Percentiles rank a stretch among this genome's conserved stretches.
Evolutionary conservation across 1,284 basidiomycete species (phyloP).

Genomic region (Exsudoporus floridanus): DNA sequence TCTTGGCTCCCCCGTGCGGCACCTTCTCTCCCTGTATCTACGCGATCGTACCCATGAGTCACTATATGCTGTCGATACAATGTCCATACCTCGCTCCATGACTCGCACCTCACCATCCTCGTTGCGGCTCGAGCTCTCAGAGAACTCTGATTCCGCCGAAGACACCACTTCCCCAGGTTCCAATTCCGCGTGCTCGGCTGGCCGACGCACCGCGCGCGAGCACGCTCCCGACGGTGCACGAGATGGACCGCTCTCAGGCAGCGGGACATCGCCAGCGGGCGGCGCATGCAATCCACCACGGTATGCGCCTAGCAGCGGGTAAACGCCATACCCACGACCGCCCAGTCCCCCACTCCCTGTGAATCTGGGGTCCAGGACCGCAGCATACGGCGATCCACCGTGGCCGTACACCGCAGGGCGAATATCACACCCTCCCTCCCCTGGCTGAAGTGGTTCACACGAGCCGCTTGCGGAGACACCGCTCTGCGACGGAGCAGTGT

Average conservation of each 20-base stretch:
- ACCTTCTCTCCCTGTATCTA: background rate
- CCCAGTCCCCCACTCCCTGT: background rate
- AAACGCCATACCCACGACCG: background rate
- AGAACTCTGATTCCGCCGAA: slow-evolving; percentile 28
- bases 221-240: background rate
- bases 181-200: slow-evolving; percentile 9
- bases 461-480: slow-evolving; percentile 4
- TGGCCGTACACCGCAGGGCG: background rate
- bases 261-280: background rate
- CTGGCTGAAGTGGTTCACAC: too few species aligned
- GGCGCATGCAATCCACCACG: background rate
- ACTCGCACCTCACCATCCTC: slow-evolving; percentile 10
- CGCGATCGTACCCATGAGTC: background rate
- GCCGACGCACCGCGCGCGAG: background rate
- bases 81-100: slow-evolving; percentile 14
- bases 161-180: slow-evolving; percentile 32
- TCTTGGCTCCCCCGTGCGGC: background rate
- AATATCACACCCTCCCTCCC: too few species aligned
- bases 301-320: background rate
- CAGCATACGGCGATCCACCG: slow-evolving; percentile 9
- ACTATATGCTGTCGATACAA: background rate
- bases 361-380: slow-evolving; percentile 13
- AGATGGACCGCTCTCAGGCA: slow-evolving; percentile 5
- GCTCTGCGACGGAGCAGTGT: slow-evolving; percentile 21
- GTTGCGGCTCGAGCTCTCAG: slow-evolving; percentile 24